Conservation (phyloP, 108 stramenopile genomes). For the Epipyxis sp. region DNA sequence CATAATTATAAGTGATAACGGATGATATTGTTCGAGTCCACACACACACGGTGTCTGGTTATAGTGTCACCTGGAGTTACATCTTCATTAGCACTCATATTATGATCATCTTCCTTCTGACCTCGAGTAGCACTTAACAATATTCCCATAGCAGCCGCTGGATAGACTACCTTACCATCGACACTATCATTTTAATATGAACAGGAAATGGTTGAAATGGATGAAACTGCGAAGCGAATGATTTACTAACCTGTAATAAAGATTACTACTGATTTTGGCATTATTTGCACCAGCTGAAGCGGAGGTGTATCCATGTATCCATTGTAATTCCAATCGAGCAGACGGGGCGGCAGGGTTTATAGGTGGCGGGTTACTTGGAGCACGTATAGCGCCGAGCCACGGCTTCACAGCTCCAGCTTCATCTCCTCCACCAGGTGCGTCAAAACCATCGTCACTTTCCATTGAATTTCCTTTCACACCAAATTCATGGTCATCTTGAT, state of each 20-base stretch:
- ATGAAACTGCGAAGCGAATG: no score
- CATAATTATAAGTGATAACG: no score
- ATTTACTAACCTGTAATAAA: no score
- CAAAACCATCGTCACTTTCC: not conserved
- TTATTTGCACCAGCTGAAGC: not conserved
- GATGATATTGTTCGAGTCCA: no score
- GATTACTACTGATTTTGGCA: no score
- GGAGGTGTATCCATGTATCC: constrained; percentile 6
- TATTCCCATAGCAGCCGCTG: constrained; percentile 36
- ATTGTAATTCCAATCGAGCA: not conserved
- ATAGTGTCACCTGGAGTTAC: no score
- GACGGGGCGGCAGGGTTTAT: not conserved
- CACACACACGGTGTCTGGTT: no score
- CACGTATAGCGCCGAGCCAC: constrained; percentile 14
- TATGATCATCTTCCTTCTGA: no score
- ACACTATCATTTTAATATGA: constrained; percentile 18
- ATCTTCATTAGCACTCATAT: no score
- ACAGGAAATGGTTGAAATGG: no score
- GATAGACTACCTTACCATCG: constrained; percentile 9
- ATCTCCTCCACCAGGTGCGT: constrained; percentile 1
- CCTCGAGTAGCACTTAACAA: no score
- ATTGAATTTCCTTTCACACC: not conserved
- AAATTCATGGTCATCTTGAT: not conserved
- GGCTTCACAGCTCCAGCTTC: constrained; percentile 17
- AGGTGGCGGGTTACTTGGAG: constrained; percentile 4